Evolutionary conservation across 345 rosid genomes (phyloP).

Genomic region (Turritis glabra): DNA sequence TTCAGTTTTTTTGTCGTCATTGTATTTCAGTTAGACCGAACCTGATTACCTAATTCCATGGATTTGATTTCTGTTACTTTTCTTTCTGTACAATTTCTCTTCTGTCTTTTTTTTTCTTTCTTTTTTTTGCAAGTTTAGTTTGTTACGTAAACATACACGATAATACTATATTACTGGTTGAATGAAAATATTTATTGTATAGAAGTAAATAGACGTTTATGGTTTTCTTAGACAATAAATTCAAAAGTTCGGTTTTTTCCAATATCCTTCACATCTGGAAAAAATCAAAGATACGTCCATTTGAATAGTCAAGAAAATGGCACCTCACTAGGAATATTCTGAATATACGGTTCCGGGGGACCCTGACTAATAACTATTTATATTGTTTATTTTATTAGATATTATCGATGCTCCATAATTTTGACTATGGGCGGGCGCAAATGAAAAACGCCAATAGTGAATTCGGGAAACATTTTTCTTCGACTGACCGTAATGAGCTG

Average conservation of each 20-base stretch:
- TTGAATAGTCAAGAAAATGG: conserved; percentile 32
- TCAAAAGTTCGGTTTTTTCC: background rate
- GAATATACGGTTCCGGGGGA: conserved; percentile 4
- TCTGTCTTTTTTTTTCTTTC: background rate
- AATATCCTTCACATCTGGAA: background rate
- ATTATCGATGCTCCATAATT: background rate
- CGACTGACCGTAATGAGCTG: conserved; percentile 22
- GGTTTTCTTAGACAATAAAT: background rate
- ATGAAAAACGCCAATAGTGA: background rate
- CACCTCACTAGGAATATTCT: conserved; percentile 28
- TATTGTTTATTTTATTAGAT: background rate
- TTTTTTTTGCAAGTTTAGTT: background rate
- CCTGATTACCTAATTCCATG: background rate
- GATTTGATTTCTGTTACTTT: background rate
- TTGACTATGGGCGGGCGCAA: background rate
- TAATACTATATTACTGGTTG: background rate
- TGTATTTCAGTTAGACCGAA: conserved; percentile 6
- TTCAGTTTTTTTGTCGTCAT: background rate
- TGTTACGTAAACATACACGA: conserved; percentile 26
- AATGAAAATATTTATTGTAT: background rate
- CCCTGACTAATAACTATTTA: background rate
- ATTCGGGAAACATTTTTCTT: background rate
- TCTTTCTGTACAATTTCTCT: background rate
- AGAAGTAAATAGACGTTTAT: background rate
- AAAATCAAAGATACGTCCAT: conserved; percentile 22